Evolutionary conservation across 768 basidiomycete species (phyloP).

Genomic region (Kockovaella imperatae): DNA sequence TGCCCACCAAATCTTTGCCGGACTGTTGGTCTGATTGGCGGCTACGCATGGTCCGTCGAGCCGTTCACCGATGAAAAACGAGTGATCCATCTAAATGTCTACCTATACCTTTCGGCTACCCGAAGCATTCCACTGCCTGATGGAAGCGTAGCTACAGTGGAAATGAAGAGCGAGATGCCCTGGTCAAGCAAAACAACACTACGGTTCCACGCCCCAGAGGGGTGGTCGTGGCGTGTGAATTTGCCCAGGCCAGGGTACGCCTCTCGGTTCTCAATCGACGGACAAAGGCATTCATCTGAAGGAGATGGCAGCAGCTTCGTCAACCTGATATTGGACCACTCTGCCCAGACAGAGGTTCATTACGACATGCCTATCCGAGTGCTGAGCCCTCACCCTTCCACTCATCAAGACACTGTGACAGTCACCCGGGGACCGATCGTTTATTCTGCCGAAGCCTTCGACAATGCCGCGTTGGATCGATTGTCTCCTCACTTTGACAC

Average conservation of each 20-base stretch:
- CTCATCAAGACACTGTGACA: too few relatives aligned
- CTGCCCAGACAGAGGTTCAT: too few relatives aligned
- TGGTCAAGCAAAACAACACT: conserved; percentile 8
- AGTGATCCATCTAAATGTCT: conserved; percentile 6
- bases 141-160: conserved; percentile 3
- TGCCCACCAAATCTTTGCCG: conserved; percentile 1
- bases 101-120: conserved; percentile 10
- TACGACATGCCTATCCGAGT: too few relatives aligned
- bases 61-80: not conserved
- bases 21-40: conserved; percentile 6
- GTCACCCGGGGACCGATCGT: too few relatives aligned
- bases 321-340: too few relatives aligned
- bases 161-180: conserved; percentile 13
- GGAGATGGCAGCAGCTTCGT: too few relatives aligned
- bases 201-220: conserved; percentile 5
- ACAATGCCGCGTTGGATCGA: too few relatives aligned
- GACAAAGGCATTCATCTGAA: too few relatives aligned
- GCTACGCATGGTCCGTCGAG: conserved; percentile 8
- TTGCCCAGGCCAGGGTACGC: conserved; percentile 9
- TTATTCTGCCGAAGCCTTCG: too few relatives aligned
- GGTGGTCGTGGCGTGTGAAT: conserved; percentile 3
- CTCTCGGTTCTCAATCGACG: not conserved
- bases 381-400: too few relatives aligned
- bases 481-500: too few relatives aligned
- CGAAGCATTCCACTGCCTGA: conserved; percentile 6